phyloP scores from a whole-genome alignment of 805 yeast species.

The Tetrapisispora taiwanensis region DNA sequence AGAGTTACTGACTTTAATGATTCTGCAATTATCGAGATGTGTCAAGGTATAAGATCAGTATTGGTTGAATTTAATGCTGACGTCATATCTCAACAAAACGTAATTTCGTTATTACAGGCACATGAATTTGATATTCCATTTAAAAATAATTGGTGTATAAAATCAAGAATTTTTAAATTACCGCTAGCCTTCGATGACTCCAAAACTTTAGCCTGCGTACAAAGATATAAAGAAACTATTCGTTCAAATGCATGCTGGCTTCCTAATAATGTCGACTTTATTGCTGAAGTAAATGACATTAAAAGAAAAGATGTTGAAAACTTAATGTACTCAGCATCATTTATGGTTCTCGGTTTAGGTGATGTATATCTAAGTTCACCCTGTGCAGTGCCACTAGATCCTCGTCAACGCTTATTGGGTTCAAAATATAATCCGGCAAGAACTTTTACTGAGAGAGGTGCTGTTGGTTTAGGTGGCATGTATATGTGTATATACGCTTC shows the following conservation, averaged over 20 bases:
- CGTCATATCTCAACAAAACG: too few relatives aligned
- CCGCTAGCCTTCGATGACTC: constrained; percentile 97
- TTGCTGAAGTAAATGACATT: constrained; percentile 79
- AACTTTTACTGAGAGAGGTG: constrained; percentile 92
- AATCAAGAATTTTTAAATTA: constrained; percentile 68
- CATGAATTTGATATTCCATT: constrained; percentile 67
- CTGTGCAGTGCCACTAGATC: constrained; percentile 96
- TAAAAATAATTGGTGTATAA: constrained; percentile 75
- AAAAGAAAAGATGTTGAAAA: constrained; percentile 66
- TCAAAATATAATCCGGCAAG: constrained; percentile 94
- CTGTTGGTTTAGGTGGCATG: constrained; percentile 97
- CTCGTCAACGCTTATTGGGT: constrained; percentile 86
- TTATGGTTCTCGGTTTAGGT: constrained; percentile 88
- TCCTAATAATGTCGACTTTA: constrained; percentile 93
- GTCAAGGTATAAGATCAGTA: constrained; percentile 94
- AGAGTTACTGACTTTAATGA: constrained; percentile 57
- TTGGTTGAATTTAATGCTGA: constrained; percentile 70
- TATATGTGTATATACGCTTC: constrained; percentile 97
- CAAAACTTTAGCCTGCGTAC: constrained; percentile 80
- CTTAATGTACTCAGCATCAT: constrained; percentile 81
- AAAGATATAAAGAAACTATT: constrained; percentile 87
- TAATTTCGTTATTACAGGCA: constrained; percentile 35
- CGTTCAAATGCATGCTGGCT: constrained; percentile 93
- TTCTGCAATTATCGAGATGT: constrained; percentile 84
- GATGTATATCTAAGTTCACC: constrained; percentile 98